These are phyloP conservation scores for Gyrodon lividus DNA, from an alignment of 768 basidiomycete genomes.

Conservation along the genomic window DNA sequence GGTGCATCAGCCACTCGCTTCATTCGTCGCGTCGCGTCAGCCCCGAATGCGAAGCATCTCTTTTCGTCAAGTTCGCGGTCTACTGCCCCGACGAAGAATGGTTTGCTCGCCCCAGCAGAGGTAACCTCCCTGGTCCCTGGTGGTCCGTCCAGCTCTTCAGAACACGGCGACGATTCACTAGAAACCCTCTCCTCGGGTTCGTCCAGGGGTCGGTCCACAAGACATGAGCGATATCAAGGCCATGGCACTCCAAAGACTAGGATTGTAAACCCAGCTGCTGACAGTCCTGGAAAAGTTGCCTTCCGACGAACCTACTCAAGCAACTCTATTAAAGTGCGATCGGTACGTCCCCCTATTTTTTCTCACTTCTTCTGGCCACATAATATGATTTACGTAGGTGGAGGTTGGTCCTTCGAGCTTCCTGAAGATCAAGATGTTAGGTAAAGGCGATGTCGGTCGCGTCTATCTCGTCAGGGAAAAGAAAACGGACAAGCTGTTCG, in stretches of 20 bases:
- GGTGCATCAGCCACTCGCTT: constrained; percentile 81
- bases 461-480: constrained; percentile 98
- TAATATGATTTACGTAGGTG: constrained; percentile 48
- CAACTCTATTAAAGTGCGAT: constrained; percentile 92
- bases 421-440: constrained; percentile 95
- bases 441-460: constrained; percentile 97
- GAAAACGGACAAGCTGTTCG: constrained; percentile 93
- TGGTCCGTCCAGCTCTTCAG: constrained; percentile 46
- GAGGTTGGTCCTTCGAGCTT: constrained; percentile 95
- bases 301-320: constrained; percentile 96
- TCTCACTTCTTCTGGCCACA: not conserved
- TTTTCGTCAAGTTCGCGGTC: constrained; percentile 65
- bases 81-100: constrained; percentile 67
- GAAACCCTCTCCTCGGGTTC: constrained; percentile 80
- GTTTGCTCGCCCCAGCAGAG: constrained; percentile 71
- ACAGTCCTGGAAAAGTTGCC: constrained; percentile 60
- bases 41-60: constrained; percentile 93
- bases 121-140: constrained; percentile 54
- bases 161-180: constrained; percentile 66
- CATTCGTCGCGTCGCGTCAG: constrained; percentile 92
- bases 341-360: constrained; percentile 48
- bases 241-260: constrained; percentile 39
- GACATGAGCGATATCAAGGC: constrained; percentile 35
- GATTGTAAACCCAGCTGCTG: constrained; percentile 43
- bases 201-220: constrained; percentile 53